Evolutionary conservation across 169 alveolate genomes (phyloP).

Genomic region (Plasmodium fragile): DNA sequence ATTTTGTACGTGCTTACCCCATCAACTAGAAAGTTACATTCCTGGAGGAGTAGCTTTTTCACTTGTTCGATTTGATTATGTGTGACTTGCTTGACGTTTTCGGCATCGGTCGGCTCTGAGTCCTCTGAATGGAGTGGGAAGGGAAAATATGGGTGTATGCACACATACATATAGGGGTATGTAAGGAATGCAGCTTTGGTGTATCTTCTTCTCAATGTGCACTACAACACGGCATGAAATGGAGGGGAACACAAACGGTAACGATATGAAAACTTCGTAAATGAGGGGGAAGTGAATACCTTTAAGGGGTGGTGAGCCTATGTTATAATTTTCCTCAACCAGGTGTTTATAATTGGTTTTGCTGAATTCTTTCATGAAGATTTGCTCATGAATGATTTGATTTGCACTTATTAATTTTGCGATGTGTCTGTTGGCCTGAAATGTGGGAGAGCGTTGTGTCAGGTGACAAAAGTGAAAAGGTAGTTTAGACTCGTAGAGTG

Average conservation of each 20-base stretch:
- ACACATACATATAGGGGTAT: not conserved
- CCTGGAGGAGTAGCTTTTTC: slow-evolving; percentile 44
- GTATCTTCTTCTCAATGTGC: not conserved
- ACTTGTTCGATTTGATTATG: slow-evolving; percentile 40
- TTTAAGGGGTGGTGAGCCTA: slow-evolving; percentile 1
- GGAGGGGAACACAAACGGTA: not conserved
- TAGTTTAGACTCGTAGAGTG: not conserved
- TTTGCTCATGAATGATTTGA: slow-evolving; percentile 56
- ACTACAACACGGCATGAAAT: not conserved
- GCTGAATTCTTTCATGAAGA: slow-evolving; percentile 46
- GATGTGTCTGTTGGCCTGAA: slow-evolving; percentile 48
- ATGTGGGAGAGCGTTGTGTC: not conserved
- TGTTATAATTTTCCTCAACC: slow-evolving; percentile 20
- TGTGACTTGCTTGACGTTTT: slow-evolving; percentile 10
- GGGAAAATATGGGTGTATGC: not conserved
- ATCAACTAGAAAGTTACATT: slow-evolving; percentile 47
- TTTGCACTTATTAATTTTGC: slow-evolving; percentile 64
- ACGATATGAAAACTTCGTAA: not conserved
- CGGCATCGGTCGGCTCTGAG: not conserved
- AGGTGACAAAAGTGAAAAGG: not conserved
- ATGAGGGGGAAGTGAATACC: not conserved
- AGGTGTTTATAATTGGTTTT: slow-evolving; percentile 45
- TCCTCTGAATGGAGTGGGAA: not conserved
- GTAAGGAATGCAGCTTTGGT: not conserved
- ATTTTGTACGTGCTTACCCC: not conserved